Conservation (phyloP, 805 yeast species). For the Saturnispora galanensis region DNA sequence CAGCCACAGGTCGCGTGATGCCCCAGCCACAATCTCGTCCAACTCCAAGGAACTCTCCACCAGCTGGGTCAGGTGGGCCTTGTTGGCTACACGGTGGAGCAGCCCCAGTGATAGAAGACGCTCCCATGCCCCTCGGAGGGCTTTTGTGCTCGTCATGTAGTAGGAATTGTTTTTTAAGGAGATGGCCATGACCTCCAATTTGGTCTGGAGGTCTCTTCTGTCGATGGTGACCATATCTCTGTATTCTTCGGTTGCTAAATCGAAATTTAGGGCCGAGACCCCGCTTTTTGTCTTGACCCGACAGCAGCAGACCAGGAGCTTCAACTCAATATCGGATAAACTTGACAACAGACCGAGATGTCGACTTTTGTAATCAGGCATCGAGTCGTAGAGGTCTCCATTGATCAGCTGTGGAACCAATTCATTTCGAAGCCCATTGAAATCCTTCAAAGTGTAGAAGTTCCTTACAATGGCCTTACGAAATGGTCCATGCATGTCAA, state of each 20-base stretch:
- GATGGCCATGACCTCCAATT: conserved; percentile 12
- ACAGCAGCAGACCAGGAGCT: conserved; percentile 65
- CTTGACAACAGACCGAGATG: conserved; percentile 23
- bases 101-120: conserved; percentile 10
- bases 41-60: conserved; percentile 9
- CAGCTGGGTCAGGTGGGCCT: conserved; percentile 1
- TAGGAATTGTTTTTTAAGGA: conserved; percentile 2
- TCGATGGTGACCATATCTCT: conserved; percentile 37
- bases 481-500: conserved; percentile 20
- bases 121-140: conserved; percentile 16
- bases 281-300: conserved; percentile 54
- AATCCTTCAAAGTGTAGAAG: conserved; percentile 50
- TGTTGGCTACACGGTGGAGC: conserved; percentile 1
- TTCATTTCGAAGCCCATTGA: conserved; percentile 39
- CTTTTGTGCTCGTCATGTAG: conserved; percentile 7
- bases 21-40: conserved; percentile 6
- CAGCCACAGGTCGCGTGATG: conserved; percentile 3
- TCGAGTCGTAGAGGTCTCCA: background rate
- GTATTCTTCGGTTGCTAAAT: conserved; percentile 71
- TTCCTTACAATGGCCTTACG: conserved; percentile 33
- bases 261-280: conserved; percentile 58
- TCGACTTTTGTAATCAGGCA: conserved; percentile 8
- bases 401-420: conserved; percentile 29
- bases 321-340: conserved; percentile 62
- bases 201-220: conserved; percentile 26